These are phyloP conservation scores for Xylaria nigripes DNA, from an alignment of 495 filamentous ascomycete species.

Conservation along the genomic window DNA sequence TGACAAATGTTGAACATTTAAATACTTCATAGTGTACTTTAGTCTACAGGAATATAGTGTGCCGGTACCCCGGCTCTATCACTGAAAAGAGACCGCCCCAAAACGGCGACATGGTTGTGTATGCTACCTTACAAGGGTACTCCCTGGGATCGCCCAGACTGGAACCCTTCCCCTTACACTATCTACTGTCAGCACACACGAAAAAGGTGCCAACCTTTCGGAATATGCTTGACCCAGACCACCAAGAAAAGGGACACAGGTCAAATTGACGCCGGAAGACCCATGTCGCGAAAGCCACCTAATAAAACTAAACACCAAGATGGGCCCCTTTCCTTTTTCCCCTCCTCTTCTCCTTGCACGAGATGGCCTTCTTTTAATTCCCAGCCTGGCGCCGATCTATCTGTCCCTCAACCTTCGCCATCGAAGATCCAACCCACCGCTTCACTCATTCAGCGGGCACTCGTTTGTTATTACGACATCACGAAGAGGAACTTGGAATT, in stretches of 20 bases:
- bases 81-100: slow-evolving; percentile 5
- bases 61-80: slow-evolving; percentile 7
- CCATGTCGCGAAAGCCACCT: slow-evolving; percentile 22
- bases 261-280: slow-evolving; percentile 22
- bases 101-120: background rate
- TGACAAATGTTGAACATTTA: too few species aligned
- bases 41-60: too few species aligned
- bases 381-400: slow-evolving; percentile 41
- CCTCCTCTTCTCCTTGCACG: too few species aligned
- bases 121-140: background rate
- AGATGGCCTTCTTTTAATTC: slow-evolving; percentile 37
- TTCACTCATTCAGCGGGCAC: slow-evolving; percentile 97
- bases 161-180: slow-evolving; percentile 3
- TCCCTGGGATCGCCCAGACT: slow-evolving; percentile 3
- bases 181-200: background rate
- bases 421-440: slow-evolving; percentile 61
- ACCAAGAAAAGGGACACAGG: slow-evolving; percentile 18
- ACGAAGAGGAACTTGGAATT: slow-evolving; percentile 27
- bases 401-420: slow-evolving; percentile 38
- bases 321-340: slow-evolving; percentile 32
- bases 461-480: slow-evolving; percentile 48
- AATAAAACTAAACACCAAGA: slow-evolving; percentile 27
- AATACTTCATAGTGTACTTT: too few species aligned
- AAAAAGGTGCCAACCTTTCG: slow-evolving; percentile 8
- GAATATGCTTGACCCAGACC: slow-evolving; percentile 11